These are phyloP conservation scores for Debaryomyces prosopidis DNA, from an alignment of 805 yeast genomes.

Conservation along the genomic window DNA sequence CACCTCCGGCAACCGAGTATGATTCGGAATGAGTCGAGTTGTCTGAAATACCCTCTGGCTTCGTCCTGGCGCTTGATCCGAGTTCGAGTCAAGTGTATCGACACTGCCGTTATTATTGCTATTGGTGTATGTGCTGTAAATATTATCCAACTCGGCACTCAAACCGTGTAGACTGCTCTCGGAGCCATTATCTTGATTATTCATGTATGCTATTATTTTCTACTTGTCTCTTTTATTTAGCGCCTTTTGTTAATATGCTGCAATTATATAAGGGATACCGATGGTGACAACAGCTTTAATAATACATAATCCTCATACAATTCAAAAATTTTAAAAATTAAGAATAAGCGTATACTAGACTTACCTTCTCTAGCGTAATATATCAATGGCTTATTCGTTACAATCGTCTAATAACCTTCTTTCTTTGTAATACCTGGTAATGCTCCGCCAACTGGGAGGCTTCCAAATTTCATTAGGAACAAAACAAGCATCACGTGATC, in stretches of 20 bases:
- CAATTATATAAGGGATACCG: background rate
- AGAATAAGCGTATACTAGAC: no score
- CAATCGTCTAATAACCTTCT: background rate
- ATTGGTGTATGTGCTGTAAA: slow-evolving; percentile 21
- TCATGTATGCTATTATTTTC: background rate
- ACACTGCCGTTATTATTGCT: slow-evolving; percentile 14
- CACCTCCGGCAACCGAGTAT: slow-evolving; percentile 10
- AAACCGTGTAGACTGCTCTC: slow-evolving; percentile 18
- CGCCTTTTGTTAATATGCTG: background rate
- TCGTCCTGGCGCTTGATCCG: slow-evolving; percentile 14
- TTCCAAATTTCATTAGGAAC: background rate
- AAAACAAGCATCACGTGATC: background rate
- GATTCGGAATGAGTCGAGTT: background rate
- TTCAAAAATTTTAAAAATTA: no score
- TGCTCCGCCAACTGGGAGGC: background rate
- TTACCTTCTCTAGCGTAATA: no score
- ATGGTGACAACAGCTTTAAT: background rate
- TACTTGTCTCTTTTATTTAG: background rate
- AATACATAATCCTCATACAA: background rate
- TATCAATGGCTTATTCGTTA: background rate
- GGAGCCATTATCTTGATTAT: background rate
- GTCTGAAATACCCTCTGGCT: background rate
- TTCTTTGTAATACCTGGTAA: background rate
- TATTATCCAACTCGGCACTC: slow-evolving; percentile 24
- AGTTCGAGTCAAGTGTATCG: slow-evolving; percentile 30